phyloP scores from a whole-genome alignment of 2,329 filamentous ascomycete genomes.

The Epichloe uncinata region DNA sequence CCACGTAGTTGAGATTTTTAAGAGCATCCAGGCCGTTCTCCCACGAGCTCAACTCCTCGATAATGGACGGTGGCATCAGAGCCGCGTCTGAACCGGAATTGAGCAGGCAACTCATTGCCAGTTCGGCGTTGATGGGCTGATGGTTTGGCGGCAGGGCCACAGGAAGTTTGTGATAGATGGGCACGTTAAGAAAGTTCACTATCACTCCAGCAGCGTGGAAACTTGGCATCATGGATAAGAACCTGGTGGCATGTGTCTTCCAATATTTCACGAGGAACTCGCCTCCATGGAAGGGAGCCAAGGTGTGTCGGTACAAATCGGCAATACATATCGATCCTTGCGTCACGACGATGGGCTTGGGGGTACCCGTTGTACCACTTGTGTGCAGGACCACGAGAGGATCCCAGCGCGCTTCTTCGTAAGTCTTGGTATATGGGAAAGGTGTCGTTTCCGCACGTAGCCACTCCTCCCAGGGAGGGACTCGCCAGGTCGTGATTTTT shows the following conservation, averaged over 20 bases:
- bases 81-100: constrained; percentile 15
- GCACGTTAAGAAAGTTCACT: constrained; percentile 5
- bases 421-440: constrained; percentile 6
- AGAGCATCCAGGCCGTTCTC: constrained; percentile 18
- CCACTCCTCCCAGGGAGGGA: constrained; percentile 20
- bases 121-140: constrained; percentile 21
- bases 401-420: constrained; percentile 6
- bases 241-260: not conserved
- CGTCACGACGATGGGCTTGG: constrained; percentile 23
- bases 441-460: constrained; percentile 21
- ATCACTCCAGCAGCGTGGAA: constrained; percentile 25
- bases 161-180: constrained; percentile 17
- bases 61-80: constrained; percentile 24
- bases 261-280: not conserved
- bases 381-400: constrained; percentile 7
- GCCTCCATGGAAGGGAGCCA: constrained; percentile 3
- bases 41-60: constrained; percentile 28
- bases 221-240: constrained; percentile 19
- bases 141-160: constrained; percentile 18
- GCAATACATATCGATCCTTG: constrained; percentile 24
- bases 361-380: constrained; percentile 6
- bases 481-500: constrained; percentile 24
- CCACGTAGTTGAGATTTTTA: constrained; percentile 19
- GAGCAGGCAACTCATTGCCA: constrained; percentile 18
- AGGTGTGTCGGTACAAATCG: constrained; percentile 19